phyloP scores from a whole-genome alignment of 1,284 basidiomycete species.

The Cutaneotrichosporon cavernicola region DNA sequence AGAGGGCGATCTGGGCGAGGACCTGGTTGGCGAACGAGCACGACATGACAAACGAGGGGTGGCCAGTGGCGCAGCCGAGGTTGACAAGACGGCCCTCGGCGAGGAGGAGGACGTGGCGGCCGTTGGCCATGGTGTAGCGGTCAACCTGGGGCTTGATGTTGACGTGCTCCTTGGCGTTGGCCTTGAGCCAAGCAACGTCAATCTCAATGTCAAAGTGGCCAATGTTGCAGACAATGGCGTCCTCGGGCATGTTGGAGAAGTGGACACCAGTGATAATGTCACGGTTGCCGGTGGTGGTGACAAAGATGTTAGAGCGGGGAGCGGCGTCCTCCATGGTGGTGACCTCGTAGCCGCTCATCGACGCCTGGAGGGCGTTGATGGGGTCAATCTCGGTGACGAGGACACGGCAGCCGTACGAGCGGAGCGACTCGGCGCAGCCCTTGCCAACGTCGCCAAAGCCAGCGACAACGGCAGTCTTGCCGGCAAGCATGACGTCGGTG shows the following conservation, averaged over 20 bases:
- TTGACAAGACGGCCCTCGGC: conserved; percentile 98
- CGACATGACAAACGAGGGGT: conserved; percentile 94
- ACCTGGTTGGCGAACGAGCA: conserved; percentile 99
- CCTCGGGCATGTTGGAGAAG: conserved; percentile 93
- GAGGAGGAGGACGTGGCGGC: conserved; percentile 94
- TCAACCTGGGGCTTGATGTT: conserved; percentile 99
- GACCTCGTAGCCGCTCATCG: conserved; percentile 99
- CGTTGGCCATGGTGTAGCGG: conserved; percentile 86
- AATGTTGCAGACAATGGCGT: conserved; percentile 92
- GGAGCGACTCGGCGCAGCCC: conserved; percentile 96
- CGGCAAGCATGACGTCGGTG: conserved; percentile 99
- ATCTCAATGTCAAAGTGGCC: conserved; percentile 99
- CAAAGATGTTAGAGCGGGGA: conserved; percentile 83
- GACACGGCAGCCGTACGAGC: conserved; percentile 94
- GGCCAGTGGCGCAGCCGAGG: conserved; percentile 87
- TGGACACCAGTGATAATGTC: conserved; percentile 95
- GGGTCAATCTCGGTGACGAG: conserved; percentile 98
- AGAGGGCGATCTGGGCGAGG: conserved; percentile 96
- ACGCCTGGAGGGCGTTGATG: conserved; percentile 98
- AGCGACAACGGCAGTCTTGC: conserved; percentile 97
- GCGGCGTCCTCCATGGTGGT: conserved; percentile 98
- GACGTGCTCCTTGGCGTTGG: conserved; percentile 75
- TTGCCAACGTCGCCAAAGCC: conserved; percentile 99
- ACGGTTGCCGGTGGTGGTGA: conserved; percentile 98
- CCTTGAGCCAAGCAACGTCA: conserved; percentile 98